phyloP scores from a whole-genome alignment of 139 green algal species.

The Chlamydomonas schloesseri region DNA sequence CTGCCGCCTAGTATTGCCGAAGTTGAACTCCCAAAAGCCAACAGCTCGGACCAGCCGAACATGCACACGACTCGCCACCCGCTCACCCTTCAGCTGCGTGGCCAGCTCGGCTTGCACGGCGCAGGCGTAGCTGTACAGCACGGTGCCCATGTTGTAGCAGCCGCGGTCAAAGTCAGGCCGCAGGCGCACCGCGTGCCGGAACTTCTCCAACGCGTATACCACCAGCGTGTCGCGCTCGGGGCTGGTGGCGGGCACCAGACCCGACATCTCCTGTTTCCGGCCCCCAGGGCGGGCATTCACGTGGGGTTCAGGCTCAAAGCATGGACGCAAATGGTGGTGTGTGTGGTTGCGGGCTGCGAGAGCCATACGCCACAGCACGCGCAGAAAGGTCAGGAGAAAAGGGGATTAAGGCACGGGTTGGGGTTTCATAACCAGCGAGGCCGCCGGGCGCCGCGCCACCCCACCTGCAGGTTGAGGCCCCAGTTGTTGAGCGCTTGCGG shows the following conservation, averaged over 20 bases:
- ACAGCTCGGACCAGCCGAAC: too few species aligned
- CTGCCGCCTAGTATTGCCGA: too few species aligned
- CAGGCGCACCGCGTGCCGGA: conserved; percentile 73
- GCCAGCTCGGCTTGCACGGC: conserved; percentile 65
- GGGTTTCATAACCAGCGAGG: too few species aligned
- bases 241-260: not conserved
- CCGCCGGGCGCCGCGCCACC: too few species aligned
- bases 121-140: conserved; percentile 81
- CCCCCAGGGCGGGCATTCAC: not conserved
- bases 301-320: not conserved
- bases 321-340: too few species aligned
- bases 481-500: conserved; percentile 90
- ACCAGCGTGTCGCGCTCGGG: conserved; percentile 60
- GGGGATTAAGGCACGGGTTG: too few species aligned
- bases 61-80: too few species aligned
- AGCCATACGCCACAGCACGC: too few species aligned
- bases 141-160: conserved; percentile 86
- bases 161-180: conserved; percentile 83
- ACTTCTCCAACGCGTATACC: conserved; percentile 71
- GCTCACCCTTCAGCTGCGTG: conserved; percentile 41
- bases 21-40: too few species aligned
- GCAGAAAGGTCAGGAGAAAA: too few species aligned
- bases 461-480: conserved; percentile 85
- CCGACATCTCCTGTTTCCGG: conserved; percentile 67
- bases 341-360: too few species aligned